Base-by-base conservation (phyloP, 331 rosid genomes). In the Rhamnella rubrinervis region DNA sequence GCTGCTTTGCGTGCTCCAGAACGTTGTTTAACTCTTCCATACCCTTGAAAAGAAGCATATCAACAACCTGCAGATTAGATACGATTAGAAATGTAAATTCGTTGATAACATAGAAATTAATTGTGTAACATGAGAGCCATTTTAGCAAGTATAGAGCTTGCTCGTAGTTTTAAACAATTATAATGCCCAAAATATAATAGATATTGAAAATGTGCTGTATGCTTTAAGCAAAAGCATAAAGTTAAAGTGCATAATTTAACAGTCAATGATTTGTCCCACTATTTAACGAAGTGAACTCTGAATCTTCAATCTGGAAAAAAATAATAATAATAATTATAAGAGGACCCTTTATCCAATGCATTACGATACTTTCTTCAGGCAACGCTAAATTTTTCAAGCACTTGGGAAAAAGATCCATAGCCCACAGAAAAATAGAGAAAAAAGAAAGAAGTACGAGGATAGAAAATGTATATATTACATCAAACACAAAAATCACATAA, bases 31-130 rank as follows among this genome's bases (percentile, higher is more conserved):
- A 85, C 91, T 91, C 98, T 82, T 91, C 98, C 76, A 69, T 64
- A 61, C 81, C 98, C 85, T 93, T 93, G 91, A 93, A 89, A 51
- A 93, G 81, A 80, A 93, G 85, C 91, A 93, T 84, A 65, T 93
- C 98, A 65, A 93, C 84, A 79, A 93, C 96, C 98, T 93, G 88
- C 41, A 83, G 35, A 67, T 65, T 65, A 39, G 37, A 61, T 71
- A 71, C 78, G 19, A 66, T 81, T 53, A 79, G 77, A 57, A 66
- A 46, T 25, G 38, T 44, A 61, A 67, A 56, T 41, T 8, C 35
- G 35, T 31, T 31, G 35, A 31, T 31, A 31, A 31, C 5, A 31
- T 31, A 31, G 35, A 3, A 31, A 31, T 31, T 31, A 31, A 31
- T 4, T 2, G 5, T 2, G 5, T 4, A 31, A 31, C 35, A 31